These are phyloP conservation scores for Saturnispora bothae DNA, from an alignment of 805 yeast genomes.

Conservation along the genomic window DNA sequence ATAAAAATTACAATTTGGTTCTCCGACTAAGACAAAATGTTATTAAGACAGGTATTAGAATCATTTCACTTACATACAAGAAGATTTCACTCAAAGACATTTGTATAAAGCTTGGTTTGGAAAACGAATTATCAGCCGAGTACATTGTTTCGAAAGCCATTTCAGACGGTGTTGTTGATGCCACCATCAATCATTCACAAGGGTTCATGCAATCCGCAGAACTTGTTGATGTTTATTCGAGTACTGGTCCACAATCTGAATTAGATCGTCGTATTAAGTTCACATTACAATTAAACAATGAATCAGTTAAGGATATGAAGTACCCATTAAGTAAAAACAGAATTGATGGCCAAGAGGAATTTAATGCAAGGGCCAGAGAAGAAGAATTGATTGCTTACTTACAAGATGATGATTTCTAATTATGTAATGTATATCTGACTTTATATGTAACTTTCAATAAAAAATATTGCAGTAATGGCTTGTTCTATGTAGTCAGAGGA, in stretches of 20 bases:
- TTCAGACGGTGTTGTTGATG: conserved; percentile 95
- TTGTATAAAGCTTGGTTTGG: conserved; percentile 83
- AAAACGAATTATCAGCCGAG: conserved; percentile 92
- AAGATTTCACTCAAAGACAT: conserved; percentile 87
- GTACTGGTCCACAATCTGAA: conserved; percentile 74
- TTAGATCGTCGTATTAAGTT: conserved; percentile 91
- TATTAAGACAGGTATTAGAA: conserved; percentile 93
- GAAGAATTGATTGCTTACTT: conserved; percentile 29
- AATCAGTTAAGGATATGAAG: conserved; percentile 89
- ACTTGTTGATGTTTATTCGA: conserved; percentile 74
- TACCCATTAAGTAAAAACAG: conserved; percentile 58
- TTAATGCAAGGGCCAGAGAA: conserved; percentile 48
- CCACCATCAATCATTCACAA: conserved; percentile 78
- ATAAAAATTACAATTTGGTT: conserved; percentile 75
- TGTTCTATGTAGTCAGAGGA: no score
- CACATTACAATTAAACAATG: conserved; percentile 83
- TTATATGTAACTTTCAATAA: no score
- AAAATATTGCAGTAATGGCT: no score
- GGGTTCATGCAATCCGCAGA: conserved; percentile 91
- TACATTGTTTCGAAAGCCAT: conserved; percentile 95
- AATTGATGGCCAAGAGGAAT: conserved; percentile 38
- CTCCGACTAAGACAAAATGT: conserved; percentile 91
- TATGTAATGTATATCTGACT: no score
- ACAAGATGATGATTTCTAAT: conserved; percentile 39
- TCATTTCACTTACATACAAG: conserved; percentile 83